A percentile compares a stretch with the other conserved stretches of the same genome.
Conservation (phyloP, 306 rosid species). For the Vigna reflexopilosa region DNA sequence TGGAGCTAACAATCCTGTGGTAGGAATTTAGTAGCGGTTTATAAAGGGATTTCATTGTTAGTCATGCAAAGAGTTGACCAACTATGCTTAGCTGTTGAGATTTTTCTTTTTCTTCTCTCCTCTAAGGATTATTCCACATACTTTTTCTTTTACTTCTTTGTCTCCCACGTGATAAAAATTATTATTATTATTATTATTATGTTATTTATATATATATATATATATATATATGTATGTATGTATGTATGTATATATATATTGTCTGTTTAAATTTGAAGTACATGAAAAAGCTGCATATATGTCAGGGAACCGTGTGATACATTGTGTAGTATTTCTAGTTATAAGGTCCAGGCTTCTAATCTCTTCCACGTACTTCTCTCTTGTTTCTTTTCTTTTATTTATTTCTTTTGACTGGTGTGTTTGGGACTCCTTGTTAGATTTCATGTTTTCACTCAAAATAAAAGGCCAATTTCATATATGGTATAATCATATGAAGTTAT, state of each 20-base stretch:
- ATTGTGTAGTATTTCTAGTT: constrained; percentile 34
- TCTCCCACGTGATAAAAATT: background rate
- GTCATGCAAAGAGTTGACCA: constrained; percentile 29
- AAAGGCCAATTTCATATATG: constrained; percentile 6
- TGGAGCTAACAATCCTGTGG: constrained; percentile 83
- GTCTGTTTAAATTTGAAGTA: constrained; percentile 20
- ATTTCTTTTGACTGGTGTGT: background rate
- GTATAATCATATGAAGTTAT: constrained; percentile 23
- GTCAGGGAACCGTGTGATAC: constrained; percentile 8
- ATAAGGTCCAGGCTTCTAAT: constrained; percentile 12
- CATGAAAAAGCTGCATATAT: constrained; percentile 38
- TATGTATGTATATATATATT: background rate
- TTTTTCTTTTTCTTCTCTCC: background rate
- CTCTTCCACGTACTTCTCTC: constrained; percentile 25
- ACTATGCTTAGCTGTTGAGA: constrained; percentile 35
- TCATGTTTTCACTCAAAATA: background rate
- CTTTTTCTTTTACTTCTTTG: constrained; percentile 10
- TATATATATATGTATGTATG: too few species aligned
- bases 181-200: too few species aligned
- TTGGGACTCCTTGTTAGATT: constrained; percentile 13
- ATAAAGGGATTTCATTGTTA: constrained; percentile 8
- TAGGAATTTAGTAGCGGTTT: constrained; percentile 54
- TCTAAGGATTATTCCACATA: constrained; percentile 2
- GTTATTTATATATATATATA: too few species aligned
- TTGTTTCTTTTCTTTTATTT: constrained; percentile 11